Percentiles rank a stretch among this genome's conserved stretches.
Evolutionary conservation across 768 basidiomycete genomes (phyloP).

Genomic region (Suillus paluster): DNA sequence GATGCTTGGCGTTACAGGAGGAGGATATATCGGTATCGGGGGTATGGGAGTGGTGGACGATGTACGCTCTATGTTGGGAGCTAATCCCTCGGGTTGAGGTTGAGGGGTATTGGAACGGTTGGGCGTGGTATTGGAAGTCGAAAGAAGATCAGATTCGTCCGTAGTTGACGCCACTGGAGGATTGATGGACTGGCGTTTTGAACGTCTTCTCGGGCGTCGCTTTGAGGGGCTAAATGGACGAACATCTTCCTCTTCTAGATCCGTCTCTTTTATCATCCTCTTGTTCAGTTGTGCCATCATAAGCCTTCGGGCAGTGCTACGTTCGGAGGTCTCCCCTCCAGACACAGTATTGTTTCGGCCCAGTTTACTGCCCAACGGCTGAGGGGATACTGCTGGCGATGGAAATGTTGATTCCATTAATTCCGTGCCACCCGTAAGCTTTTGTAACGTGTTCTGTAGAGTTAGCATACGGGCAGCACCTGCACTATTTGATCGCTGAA

Average conservation of each 20-base stretch:
- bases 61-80: constrained; percentile 30
- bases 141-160: constrained; percentile 49
- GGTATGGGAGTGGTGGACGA: constrained; percentile 35
- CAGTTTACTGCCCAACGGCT: constrained; percentile 51
- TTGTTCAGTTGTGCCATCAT: constrained; percentile 69
- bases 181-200: constrained; percentile 41
- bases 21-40: constrained; percentile 33
- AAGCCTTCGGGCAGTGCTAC: constrained; percentile 69
- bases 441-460: constrained; percentile 65
- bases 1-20: constrained; percentile 28
- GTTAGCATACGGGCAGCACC: constrained; percentile 75
- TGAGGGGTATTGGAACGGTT: constrained; percentile 56
- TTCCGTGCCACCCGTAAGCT: constrained; percentile 72
- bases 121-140: constrained; percentile 62
- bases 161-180: constrained; percentile 47
- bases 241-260: constrained; percentile 56
- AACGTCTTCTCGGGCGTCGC: constrained; percentile 57
- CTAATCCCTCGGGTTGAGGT: constrained; percentile 32
- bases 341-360: constrained; percentile 81
- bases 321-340: constrained; percentile 60
- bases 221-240: constrained; percentile 49
- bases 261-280: constrained; percentile 55
- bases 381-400: constrained; percentile 52
- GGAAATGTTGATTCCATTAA: constrained; percentile 53
- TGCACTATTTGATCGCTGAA: constrained; percentile 90